Evolutionary conservation across 257 asterid genomes (phyloP).

Genomic region (Solanum paucissectum): DNA sequence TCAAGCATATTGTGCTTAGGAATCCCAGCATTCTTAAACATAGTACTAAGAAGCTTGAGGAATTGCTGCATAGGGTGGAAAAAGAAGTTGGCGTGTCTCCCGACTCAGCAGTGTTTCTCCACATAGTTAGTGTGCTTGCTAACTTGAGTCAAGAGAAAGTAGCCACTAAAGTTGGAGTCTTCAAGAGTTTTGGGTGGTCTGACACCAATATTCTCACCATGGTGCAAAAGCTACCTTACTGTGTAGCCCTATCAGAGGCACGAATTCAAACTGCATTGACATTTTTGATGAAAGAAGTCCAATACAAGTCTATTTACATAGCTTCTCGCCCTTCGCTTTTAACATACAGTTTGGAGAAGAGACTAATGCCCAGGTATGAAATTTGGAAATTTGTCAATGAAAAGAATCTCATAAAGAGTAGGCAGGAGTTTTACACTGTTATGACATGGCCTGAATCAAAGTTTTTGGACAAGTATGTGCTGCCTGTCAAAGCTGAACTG

Average conservation of each 20-base stretch:
- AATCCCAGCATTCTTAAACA: background rate
- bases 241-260: background rate
- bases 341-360: conserved; percentile 2
- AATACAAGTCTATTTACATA: background rate
- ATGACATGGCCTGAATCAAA: background rate
- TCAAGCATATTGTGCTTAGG: background rate
- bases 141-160: background rate
- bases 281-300: conserved; percentile 1
- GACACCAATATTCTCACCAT: background rate
- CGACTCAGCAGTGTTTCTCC: background rate
- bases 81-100: background rate
- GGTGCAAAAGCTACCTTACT: background rate
- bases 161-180: background rate
- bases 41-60: background rate
- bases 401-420: conserved; percentile 6
- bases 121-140: background rate
- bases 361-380: conserved; percentile 7
- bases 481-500: background rate
- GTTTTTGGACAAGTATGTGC: background rate
- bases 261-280: background rate
- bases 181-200: conserved; percentile 12
- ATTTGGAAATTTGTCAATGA: conserved; percentile 3
- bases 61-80: background rate
- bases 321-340: background rate
- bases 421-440: background rate